Base-by-base conservation (phyloP, 345 rosid species). In the Brassica nigra region DNA sequence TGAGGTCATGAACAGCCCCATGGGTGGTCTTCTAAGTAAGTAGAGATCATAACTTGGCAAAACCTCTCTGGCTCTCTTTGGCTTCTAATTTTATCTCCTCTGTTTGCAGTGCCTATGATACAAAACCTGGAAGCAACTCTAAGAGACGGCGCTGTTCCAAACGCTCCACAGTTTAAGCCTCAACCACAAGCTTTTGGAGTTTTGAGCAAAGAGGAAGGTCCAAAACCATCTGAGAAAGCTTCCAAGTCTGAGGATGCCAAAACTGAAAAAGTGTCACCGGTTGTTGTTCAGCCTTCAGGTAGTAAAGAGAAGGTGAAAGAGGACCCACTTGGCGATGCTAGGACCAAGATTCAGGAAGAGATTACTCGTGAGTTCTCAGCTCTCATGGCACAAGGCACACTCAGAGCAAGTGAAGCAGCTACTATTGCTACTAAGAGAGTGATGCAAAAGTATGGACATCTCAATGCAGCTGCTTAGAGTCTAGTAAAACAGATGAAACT, bases 401-500 rank as follows among this genome's bases (percentile, higher is more conserved):
- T 89, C 72, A 85, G 91, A 0, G 98, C 98, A 23, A 89, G 97
- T 66, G 98, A 95, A 81, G 99, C 98, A 14, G 99, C 99, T 0
- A 88, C 99, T 10, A 81, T 91, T 28, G 99, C 97, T 1, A 86
- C 98, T 0, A 88, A 84, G 82, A 89, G 82, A 86, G 98, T 95
- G 28, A 93, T 91, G 99, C 90, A 93, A 73, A 95, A 91, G 81
- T 89, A 93, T 11, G 95, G 96, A 0, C 84, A 85, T 65, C 20
- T 80, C 68, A 87, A 87, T 73, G 85, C 82, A 47, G 77, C 89
- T 1, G 37, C 84, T 82, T 42, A 87, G n/a, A n/a, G n/a, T n/a
- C n/a, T n/a, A n/a, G n/a, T 67, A 47, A n/a, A n/a, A n/a, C n/a
- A n/a, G n/a, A n/a, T n/a, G n/a, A n/a, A n/a, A n/a, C n/a, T n/a